A percentile compares a stretch with the other conserved stretches of the same genome.
Conservation (phyloP, 345 rosid species). For the Limnanthes douglasii region DNA sequence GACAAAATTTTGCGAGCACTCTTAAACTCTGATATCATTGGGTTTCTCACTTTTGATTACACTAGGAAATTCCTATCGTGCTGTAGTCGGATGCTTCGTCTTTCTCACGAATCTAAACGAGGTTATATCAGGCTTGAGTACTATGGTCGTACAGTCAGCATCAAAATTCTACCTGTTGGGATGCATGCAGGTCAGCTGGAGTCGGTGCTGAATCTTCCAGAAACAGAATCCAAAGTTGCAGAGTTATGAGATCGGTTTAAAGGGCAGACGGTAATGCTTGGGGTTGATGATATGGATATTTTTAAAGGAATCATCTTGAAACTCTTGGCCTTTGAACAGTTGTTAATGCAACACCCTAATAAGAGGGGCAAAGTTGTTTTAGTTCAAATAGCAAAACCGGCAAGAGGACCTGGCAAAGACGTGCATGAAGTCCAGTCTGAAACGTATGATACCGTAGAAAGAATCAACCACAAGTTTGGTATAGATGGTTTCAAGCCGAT, state of each 20-base stretch:
- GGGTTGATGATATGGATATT: constrained; percentile 96
- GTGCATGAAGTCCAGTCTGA: constrained; percentile 75
- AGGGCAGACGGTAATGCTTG: constrained; percentile 56
- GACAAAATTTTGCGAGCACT: constrained; percentile 76
- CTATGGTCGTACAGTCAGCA: constrained; percentile 77
- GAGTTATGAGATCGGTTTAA: constrained; percentile 47
- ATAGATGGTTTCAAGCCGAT: constrained; percentile 62
- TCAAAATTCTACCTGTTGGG: constrained; percentile 90
- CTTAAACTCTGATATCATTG: constrained; percentile 71
- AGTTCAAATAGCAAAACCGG: constrained; percentile 94
- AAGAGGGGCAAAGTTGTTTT: constrained; percentile 63
- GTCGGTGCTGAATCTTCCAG: constrained; percentile 52
- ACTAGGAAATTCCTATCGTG: constrained; percentile 92
- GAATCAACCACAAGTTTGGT: constrained; percentile 71
- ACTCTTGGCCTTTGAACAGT: constrained; percentile 89
- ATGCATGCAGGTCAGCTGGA: constrained; percentile 83
- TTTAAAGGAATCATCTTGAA: constrained; percentile 90
- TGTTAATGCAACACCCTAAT: constrained; percentile 58
- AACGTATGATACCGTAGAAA: constrained; percentile 46
- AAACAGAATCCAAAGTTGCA: constrained; percentile 52
- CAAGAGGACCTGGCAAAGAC: constrained; percentile 83
- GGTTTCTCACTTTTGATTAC: constrained; percentile 90
- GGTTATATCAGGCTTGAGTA: constrained; percentile 88
- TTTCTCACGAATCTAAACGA: constrained; percentile 78
- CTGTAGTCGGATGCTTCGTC: constrained; percentile 90